Base-by-base conservation (phyloP, 2,329 filamentous ascomycete genomes). In the Elsinoe necatrix region DNA sequence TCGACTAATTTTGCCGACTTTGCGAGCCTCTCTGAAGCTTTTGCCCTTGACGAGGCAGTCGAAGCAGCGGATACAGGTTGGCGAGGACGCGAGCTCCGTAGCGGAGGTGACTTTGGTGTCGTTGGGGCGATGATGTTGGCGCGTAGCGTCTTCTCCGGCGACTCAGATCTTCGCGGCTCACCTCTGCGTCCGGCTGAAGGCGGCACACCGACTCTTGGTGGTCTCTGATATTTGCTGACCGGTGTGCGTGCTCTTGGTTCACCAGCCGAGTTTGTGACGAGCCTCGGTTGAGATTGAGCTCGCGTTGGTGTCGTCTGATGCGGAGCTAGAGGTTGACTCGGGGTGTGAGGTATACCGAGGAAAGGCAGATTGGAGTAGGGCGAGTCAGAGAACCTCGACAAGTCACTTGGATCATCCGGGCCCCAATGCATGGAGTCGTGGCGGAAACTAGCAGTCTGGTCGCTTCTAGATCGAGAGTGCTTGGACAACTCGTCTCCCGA, bases 11-110 rank as follows among this genome's bases (percentile, higher is more conserved):
- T 50, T n/a, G 39, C 31, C 25, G 39, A 16, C 45, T 52, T 57
- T 3, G 29, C 60, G 55, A 82, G 75, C 48, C 78, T 76, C 58
- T 86, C 85, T 3, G 79, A 75, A 50, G 81, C 79, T 67, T 79
- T 85, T 63, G 84, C 80, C 57, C 85, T 81, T 34, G 86, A 86
- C 56, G 84, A 82, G 29, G 84, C 77, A n/a, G 86, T 86, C 1
- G 80, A 80, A n/a, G 86, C 86, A 56, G 82, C 77, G 8, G 87
- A 89, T 20, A 95, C 84, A 7, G 87, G 85, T 65, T 89, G 85
- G 54, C 89, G 79, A n/a, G 88, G 87, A 41, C 88, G 79, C 41
- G 89, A 93, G 66, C 87, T 93, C 66, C 89, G 82, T 50, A 95
- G 73, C 8, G 85, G 82, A 2, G 89, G 89, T 1, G 90, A 95